Evolutionary conservation across 208 protist species (phyloP).

Genomic region (Trypanosoma melophagium): DNA sequence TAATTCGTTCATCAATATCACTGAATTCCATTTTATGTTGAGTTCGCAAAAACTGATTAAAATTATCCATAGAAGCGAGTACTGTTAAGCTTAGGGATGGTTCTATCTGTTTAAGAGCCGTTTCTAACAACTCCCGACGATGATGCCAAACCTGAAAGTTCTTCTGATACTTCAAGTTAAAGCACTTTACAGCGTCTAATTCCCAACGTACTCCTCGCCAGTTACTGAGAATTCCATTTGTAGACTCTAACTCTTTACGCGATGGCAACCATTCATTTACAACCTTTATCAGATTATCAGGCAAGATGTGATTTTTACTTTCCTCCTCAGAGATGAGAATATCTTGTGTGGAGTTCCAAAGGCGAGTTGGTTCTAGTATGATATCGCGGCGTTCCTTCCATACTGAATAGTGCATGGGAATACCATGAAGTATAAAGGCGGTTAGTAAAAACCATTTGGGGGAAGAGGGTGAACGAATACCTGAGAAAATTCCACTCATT

Average conservation of each 20-base stretch:
- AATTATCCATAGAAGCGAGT: constrained; percentile 19
- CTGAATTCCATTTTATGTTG: constrained; percentile 40
- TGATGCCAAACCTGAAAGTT: constrained; percentile 90
- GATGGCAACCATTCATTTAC: constrained; percentile 23
- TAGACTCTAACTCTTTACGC: constrained; percentile 4
- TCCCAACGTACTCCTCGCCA: constrained; percentile 81
- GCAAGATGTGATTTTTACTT: too few species aligned
- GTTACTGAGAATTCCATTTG: constrained; percentile 16
- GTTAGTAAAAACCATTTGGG: constrained; percentile 72
- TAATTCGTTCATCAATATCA: constrained; percentile 65
- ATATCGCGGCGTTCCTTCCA: constrained; percentile 78
- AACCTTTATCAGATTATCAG: not conserved
- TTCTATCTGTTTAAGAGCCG: constrained; percentile 34
- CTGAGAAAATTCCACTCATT: constrained; percentile 29
- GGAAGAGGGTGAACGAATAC: constrained; percentile 20
- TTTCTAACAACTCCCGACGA: constrained; percentile 50
- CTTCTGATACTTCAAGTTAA: constrained; percentile 57
- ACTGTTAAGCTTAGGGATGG: not conserved
- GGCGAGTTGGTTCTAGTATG: constrained; percentile 35
- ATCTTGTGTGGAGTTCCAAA: constrained; percentile 30
- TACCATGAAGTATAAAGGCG: constrained; percentile 51
- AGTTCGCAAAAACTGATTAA: constrained; percentile 33
- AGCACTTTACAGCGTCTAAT: constrained; percentile 36
- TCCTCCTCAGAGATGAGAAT: constrained; percentile 2
- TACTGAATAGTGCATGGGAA: constrained; percentile 64